phyloP scores from a whole-genome alignment of 345 rosid species.

The Populus ilicifolia region DNA sequence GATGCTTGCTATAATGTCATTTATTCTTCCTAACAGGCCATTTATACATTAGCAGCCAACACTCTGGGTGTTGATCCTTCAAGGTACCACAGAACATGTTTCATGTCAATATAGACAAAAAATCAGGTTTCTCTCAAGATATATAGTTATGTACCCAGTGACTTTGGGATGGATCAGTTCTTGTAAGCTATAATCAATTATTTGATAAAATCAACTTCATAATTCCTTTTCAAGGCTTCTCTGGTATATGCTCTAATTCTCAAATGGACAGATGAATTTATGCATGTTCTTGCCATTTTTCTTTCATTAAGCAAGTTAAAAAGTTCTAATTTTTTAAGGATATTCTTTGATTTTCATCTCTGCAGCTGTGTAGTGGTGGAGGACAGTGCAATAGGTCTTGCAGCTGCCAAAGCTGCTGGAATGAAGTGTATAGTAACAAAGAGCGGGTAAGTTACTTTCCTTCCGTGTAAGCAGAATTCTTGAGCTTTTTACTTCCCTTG shows the following conservation, averaged over 20 bases:
- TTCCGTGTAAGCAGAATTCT: not conserved
- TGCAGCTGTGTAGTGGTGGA: slow-evolving; percentile 90
- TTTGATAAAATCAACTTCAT: not conserved
- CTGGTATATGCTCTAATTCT: not conserved
- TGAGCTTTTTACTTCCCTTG: not conserved
- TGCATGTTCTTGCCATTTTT: not conserved
- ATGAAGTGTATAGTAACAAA: slow-evolving; percentile 92
- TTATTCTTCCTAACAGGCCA: slow-evolving; percentile 51
- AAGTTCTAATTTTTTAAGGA: not conserved
- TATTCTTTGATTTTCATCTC: not conserved
- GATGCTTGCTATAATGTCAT: not conserved
- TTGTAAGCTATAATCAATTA: not conserved
- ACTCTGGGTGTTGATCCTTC: slow-evolving; percentile 86
- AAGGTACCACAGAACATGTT: slow-evolving; percentile 42
- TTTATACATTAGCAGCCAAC: slow-evolving; percentile 79
- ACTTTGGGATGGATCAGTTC: not conserved
- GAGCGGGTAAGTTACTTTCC: slow-evolving; percentile 56
- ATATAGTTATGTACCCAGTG: not conserved
- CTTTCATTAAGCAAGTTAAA: not conserved
- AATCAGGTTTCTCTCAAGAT: not conserved
- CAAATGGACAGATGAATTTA: not conserved
- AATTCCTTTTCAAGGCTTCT: not conserved
- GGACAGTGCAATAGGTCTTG: slow-evolving; percentile 87
- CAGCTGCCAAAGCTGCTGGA: slow-evolving; percentile 97
- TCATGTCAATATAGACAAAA: not conserved